phyloP scores from a whole-genome alignment of 2,329 filamentous ascomycete genomes.

The Chalara sp. region DNA sequence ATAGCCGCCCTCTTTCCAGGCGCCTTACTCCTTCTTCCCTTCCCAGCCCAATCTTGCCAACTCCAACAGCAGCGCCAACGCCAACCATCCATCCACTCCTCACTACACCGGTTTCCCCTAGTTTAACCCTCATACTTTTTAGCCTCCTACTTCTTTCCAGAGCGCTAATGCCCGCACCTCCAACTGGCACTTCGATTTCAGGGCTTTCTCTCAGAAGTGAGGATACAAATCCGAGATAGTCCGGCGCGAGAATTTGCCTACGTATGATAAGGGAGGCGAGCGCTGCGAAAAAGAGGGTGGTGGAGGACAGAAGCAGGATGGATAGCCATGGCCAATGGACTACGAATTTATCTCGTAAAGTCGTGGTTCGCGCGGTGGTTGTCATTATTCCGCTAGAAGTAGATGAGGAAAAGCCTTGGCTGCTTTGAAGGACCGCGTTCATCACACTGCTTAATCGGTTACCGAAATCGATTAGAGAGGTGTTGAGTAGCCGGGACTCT shows the following conservation, averaged over 20 bases:
- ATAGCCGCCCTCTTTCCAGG: constrained; percentile 12
- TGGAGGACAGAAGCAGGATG: constrained; percentile 10
- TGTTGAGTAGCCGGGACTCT: constrained; percentile 9
- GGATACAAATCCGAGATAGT: constrained; percentile 13
- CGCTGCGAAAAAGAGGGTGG: constrained; percentile 7
- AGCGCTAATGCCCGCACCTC: constrained; percentile 10
- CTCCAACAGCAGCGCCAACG: constrained; percentile 13
- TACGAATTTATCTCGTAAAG: neutral
- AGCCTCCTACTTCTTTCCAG: constrained; percentile 6
- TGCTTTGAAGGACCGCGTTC: constrained; percentile 13
- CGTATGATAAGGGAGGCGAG: constrained; percentile 9
- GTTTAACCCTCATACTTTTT: constrained; percentile 10
- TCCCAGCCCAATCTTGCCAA: constrained; percentile 11
- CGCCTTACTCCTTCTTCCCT: constrained; percentile 3
- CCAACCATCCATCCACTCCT: constrained; percentile 13
- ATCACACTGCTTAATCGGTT: constrained; percentile 10
- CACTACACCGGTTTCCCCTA: constrained; percentile 18
- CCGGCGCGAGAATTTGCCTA: constrained; percentile 1
- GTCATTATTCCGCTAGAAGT: constrained; percentile 2
- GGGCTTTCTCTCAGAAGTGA: constrained; percentile 8
- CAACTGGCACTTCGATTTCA: constrained; percentile 9
- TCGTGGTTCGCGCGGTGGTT: constrained; percentile 4
- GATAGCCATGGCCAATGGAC: constrained; percentile 7
- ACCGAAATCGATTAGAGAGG: constrained; percentile 13
- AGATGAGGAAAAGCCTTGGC: constrained; percentile 4